Evolutionary conservation across 2,329 filamentous ascomycete species (phyloP), one percentile per base, ranked within the genome.

Genomic region (Lachnellula willkommii): DNA sequence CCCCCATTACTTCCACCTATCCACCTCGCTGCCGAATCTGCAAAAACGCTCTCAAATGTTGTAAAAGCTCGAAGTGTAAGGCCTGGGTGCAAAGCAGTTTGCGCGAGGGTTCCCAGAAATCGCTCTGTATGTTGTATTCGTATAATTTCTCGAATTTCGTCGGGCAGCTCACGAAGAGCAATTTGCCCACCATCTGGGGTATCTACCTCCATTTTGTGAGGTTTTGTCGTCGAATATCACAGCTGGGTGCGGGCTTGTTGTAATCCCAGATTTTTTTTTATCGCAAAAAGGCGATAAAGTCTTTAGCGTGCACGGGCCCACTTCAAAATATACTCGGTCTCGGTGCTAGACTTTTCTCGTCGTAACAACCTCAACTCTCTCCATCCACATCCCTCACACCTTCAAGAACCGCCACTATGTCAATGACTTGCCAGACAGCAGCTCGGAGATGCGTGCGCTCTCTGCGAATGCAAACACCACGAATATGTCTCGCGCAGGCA

Each of bases 11-110:
- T 24, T n/a, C 22, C 70, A 66, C 78, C 76, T 46, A 88, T 76
- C 90, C 90, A 95, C 75, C 88, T 79, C 59, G 90, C 88, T 72
- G 88, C 90, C 50, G 95, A 77, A 71, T 96, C 92, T 64, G 90
- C 83, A 66, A 94, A 89, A 42, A 92, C 74, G 59, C 80, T 76
- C 69, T 89, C 84, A 71, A 92, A 91, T 67, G 88, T 80, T 62
- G 81, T 76, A 68, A 94, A 91, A 68, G 96, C 76, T 55, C 77
- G 77, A 68, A 90, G 83, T 66, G 90, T 93, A 70, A 84, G 80
- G 73, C 77, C 75, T 64, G 88, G 79, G 65, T 83, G 78, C 67
- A 95, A 80, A 56, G 89, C 84, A 57, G 84, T 81, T 65, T 79
- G 75, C 64, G 89, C 81, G 66, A 95, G 76, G 64, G 82, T 81